Percentiles rank a stretch among this genome's conserved stretches.
Evolutionary conservation across 2,329 filamentous ascomycete genomes (phyloP).

Genomic region (Neoascochyta sp.): DNA sequence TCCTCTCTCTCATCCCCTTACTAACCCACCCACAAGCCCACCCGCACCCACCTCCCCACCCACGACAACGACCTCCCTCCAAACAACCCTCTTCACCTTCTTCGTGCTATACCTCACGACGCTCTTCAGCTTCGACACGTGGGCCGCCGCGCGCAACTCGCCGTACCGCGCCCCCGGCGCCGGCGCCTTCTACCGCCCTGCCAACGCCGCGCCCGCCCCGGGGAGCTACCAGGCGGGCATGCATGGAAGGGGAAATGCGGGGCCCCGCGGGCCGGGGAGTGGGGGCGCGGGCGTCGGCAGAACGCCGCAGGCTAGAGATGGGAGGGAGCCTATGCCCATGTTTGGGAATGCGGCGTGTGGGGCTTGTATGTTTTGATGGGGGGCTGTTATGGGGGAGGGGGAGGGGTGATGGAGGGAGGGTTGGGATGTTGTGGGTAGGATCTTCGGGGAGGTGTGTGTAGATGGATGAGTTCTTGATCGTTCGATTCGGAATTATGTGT

Average conservation of each 20-base stretch:
- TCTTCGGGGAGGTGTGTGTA: too few relatives aligned
- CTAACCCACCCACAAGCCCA: not conserved
- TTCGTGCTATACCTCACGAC: conserved; percentile 40
- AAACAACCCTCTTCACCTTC: conserved; percentile 29
- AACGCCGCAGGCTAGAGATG: conserved; percentile 21
- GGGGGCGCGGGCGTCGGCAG: conserved; percentile 14
- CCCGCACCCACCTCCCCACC: not conserved
- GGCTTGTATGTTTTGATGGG: conserved; percentile 24
- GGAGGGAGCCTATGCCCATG: conserved; percentile 26
- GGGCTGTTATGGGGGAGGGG: not conserved
- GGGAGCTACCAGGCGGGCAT: conserved; percentile 32
- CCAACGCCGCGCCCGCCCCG: conserved; percentile 11
- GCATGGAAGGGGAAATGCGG: conserved; percentile 25
- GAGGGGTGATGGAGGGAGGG: not conserved
- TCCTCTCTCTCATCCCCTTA: not conserved
- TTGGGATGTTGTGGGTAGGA: too few relatives aligned
- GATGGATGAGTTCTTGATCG: too few relatives aligned
- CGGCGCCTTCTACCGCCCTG: conserved; percentile 24
- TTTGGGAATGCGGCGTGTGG: conserved; percentile 26
- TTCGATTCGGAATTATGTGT: too few relatives aligned
- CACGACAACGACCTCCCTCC: conserved; percentile 1
- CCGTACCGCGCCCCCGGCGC: conserved; percentile 26
- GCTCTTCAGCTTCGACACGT: conserved; percentile 38
- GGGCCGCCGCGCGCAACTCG: conserved; percentile 33
- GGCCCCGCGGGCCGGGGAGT: conserved; percentile 11